phyloP scores from a whole-genome alignment of 2,329 filamentous ascomycete species.

The Apiospora malaysiana region DNA sequence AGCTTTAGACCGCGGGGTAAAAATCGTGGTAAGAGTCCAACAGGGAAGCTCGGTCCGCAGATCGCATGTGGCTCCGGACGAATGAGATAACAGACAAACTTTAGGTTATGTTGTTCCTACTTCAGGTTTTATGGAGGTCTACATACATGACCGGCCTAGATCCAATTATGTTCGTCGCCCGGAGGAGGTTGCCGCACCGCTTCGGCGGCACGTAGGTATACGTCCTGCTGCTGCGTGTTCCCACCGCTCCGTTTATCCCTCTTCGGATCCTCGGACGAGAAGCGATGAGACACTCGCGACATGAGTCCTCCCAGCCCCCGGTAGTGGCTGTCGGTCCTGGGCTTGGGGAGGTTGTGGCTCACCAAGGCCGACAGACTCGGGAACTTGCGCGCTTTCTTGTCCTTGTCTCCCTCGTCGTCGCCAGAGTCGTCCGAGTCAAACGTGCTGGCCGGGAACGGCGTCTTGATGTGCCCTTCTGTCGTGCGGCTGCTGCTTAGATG shows the following conservation, averaged over 20 bases:
- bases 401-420: conserved; percentile 19
- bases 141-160: not conserved
- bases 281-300: conserved; percentile 22
- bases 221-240: not conserved
- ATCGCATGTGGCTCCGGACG: conserved; percentile 1
- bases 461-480: conserved; percentile 26
- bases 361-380: not conserved
- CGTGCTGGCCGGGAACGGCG: conserved; percentile 28
- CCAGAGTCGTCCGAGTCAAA: conserved; percentile 31
- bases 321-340: not conserved
- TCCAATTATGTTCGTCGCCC: conserved; percentile 11
- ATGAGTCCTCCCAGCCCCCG: conserved; percentile 19
- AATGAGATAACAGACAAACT: not conserved
- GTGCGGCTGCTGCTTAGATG: conserved; percentile 12
- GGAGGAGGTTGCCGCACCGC: conserved; percentile 2
- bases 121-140: not conserved
- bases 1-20: conserved; percentile 1
- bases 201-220: not conserved
- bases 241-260: not conserved
- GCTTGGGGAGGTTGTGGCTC: not conserved
- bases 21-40: not conserved
- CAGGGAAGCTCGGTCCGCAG: not conserved
- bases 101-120: not conserved
- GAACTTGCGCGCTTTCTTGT: not conserved
- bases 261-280: conserved; percentile 22